Evolutionary conservation across 495 filamentous ascomycete genomes (phyloP).

Genomic region (Tuber melanosporum): DNA sequence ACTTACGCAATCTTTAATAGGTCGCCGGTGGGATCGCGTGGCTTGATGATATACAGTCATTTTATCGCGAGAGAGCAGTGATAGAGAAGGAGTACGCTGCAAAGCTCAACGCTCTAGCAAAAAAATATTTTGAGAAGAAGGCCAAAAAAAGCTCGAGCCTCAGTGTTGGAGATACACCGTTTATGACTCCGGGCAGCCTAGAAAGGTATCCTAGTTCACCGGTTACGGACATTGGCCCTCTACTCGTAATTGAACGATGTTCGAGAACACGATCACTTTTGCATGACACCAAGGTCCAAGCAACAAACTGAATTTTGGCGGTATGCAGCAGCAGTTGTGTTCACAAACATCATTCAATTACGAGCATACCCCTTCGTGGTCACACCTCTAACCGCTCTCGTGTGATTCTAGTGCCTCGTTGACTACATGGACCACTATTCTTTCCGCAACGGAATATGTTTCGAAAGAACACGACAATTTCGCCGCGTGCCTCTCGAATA

Average conservation of each 20-base stretch:
- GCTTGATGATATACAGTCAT: conserved; percentile 94
- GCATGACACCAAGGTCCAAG: too few relatives aligned
- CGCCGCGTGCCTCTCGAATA: conserved; percentile 62
- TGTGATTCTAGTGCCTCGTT: conserved; percentile 62
- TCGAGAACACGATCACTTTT: too few relatives aligned
- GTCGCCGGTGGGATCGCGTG: conserved; percentile 80
- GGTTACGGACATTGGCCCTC: not conserved
- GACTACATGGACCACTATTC: conserved; percentile 92
- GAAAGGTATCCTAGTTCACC: conserved; percentile 56
- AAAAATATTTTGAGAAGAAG: conserved; percentile 96
- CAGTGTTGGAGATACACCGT: conserved; percentile 89
- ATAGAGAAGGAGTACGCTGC: conserved; percentile 96
- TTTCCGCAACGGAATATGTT: conserved; percentile 77
- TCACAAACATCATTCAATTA: too few relatives aligned
- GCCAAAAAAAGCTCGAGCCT: conserved; percentile 77
- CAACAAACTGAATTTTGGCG: too few relatives aligned
- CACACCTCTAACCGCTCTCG: conserved; percentile 13
- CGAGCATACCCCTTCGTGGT: not conserved
- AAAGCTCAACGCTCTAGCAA: conserved; percentile 77
- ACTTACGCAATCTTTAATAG: conserved; percentile 40
- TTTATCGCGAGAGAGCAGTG: conserved; percentile 85
- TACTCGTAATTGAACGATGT: too few relatives aligned
- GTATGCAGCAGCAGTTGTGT: too few relatives aligned
- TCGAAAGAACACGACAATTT: conserved; percentile 85
- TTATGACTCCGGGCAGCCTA: conserved; percentile 87